Percentiles rank a stretch among this genome's conserved stretches.
phyloP scores from a whole-genome alignment of 768 basidiomycete species.

The Kwoniella heveanensis region DNA sequence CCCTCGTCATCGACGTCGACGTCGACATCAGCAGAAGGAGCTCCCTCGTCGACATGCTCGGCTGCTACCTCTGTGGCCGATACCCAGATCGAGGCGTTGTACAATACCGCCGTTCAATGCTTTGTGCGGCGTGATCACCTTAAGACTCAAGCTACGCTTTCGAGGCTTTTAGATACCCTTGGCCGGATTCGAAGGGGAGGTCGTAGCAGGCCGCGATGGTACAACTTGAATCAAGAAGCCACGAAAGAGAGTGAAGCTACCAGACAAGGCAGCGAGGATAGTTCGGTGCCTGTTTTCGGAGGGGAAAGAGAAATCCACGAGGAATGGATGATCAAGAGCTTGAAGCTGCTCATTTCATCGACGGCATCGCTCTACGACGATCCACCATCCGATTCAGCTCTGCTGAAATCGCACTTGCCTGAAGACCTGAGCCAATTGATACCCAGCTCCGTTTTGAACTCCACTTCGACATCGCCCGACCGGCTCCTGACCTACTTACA shows the following conservation, averaged over 20 bases:
- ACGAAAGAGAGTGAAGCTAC: neutral
- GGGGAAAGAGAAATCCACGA: neutral
- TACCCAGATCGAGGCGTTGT: conserved; percentile 37
- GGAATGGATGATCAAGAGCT: conserved; percentile 39
- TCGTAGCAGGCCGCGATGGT: conserved; percentile 27
- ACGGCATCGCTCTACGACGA: conserved; percentile 42
- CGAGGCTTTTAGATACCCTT: conserved; percentile 19
- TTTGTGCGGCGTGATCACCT: conserved; percentile 47
- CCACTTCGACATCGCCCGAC: conserved; percentile 13
- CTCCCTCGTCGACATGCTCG: neutral
- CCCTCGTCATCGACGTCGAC: conserved; percentile 1
- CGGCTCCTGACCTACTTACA: conserved; percentile 15
- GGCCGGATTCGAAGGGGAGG: neutral
- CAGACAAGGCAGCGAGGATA: neutral
- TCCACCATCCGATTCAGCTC: conserved; percentile 24
- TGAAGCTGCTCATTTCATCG: conserved; percentile 42
- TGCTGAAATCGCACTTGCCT: conserved; percentile 2
- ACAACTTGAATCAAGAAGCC: neutral
- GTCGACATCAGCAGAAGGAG: neutral
- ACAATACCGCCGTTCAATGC: conserved; percentile 49
- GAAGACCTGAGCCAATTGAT: conserved; percentile 17
- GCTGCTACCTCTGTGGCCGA: conserved; percentile 25
- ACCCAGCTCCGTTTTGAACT: conserved; percentile 11
- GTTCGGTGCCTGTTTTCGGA: too few relatives aligned
- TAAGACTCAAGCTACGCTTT: conserved; percentile 37